Evolutionary conservation across 2,329 filamentous ascomycete species (phyloP).

Genomic region (Botrytis fabae): DNA sequence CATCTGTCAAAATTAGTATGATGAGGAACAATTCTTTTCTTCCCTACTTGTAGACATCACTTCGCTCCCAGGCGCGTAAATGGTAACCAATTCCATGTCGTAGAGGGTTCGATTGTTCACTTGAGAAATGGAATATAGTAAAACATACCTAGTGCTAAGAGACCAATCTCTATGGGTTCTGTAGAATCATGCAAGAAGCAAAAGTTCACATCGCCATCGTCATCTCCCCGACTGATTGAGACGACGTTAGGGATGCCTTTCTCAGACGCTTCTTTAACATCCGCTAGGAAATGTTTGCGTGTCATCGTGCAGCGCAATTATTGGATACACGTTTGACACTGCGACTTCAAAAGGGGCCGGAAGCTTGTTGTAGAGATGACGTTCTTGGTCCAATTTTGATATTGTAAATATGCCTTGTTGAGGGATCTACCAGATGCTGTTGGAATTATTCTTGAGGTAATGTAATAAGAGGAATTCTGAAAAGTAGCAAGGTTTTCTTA

Average conservation of each 20-base stretch:
- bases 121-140: not conserved
- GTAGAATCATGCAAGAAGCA: conserved; percentile 46
- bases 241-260: conserved; percentile 51
- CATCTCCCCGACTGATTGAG: conserved; percentile 60
- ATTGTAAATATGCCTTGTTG: not conserved
- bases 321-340: not conserved
- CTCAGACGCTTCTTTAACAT: conserved; percentile 48
- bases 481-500: not conserved
- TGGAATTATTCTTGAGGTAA: not conserved
- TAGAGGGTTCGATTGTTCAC: not conserved
- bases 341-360: not conserved
- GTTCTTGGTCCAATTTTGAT: not conserved
- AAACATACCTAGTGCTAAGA: conserved; percentile 33
- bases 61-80: not conserved
- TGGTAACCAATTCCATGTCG: not conserved
- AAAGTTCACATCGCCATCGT: conserved; percentile 72
- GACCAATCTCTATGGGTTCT: conserved; percentile 34
- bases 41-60: not conserved
- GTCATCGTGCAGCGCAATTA: conserved; percentile 52
- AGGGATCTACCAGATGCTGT: not conserved
- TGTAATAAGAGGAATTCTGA: not conserved
- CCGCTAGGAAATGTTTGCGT: conserved; percentile 62
- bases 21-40: conserved; percentile 17
- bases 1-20: conserved; percentile 44
- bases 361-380: not conserved